phyloP scores from a whole-genome alignment of 768 basidiomycete genomes.

The Mycena leptocephala region DNA sequence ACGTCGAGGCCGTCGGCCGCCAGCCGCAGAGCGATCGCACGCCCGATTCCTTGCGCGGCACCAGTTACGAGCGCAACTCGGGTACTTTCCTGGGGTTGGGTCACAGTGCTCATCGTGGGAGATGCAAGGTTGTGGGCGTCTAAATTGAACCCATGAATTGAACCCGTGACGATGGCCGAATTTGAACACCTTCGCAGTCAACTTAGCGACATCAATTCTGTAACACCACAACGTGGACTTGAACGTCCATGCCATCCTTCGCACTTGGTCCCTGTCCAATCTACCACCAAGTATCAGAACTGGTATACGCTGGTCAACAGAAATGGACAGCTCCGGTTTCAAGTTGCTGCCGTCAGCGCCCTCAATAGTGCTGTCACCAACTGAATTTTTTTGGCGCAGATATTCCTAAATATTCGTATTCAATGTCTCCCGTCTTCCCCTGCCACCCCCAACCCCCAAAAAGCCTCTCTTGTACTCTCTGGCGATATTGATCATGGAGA shows the following conservation, averaged over 20 bases:
- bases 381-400: neutral
- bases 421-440: neutral
- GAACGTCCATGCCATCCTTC: neutral
- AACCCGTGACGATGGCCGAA: too few relatives aligned
- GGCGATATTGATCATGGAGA: neutral
- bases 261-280: neutral
- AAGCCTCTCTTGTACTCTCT: neutral
- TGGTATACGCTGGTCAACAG: neutral
- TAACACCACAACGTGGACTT: too few relatives aligned
- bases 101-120: too few relatives aligned
- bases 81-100: neutral
- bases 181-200: too few relatives aligned
- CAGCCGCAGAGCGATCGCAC: slow-evolving; percentile 49
- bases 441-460: neutral
- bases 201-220: too few relatives aligned
- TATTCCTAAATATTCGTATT: too few relatives aligned
- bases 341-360: neutral
- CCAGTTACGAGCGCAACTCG: slow-evolving; percentile 50
- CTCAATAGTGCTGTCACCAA: neutral
- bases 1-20: slow-evolving; percentile 52
- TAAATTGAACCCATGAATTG: too few relatives aligned
- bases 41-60: slow-evolving; percentile 53
- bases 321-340: neutral
- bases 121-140: too few relatives aligned
- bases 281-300: neutral